Evolutionary conservation across 1,284 basidiomycete species (phyloP), one percentile per base, ranked within the genome.

Genomic region (Cutaneotrichosporon mucoides): DNA sequence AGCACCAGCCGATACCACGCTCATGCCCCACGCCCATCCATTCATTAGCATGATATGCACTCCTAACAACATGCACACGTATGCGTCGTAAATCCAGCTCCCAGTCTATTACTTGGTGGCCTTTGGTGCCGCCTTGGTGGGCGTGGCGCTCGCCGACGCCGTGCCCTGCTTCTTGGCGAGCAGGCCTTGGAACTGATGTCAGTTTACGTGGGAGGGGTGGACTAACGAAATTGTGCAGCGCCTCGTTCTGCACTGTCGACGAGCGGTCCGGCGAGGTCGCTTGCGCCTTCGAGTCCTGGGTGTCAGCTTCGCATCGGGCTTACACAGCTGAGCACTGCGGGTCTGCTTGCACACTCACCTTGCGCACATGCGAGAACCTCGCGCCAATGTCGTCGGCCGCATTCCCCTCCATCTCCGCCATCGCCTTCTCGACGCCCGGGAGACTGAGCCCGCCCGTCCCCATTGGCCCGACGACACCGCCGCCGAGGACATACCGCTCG

Each of bases 391-490:
- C 46, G 24, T 48, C 46, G 46, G 46, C 46, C 11, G 46, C 62
- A 45, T 50, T 65, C 2, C 83, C 83, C 68, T 94, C 91, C 88
- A 93, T 91, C 62, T 92, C 89, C 34, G 83, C 84, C 62, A 95
- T 83, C 1, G 88, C 91, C 59, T 85, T 86, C 75, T 92, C 90
- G 42, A 95, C 92, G 57, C 83, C 87, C 0, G 92, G 92, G 50
- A 95, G 80, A 68, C 77, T 88, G 78, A 93, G 87, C 60, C 87
- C 88, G 83, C 88, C 67, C 70, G 85, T 87, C 56, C 88, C 88
- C 79, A 96, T 85, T 0, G 92, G 92, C 0, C 92, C 92, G 7
- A 96, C 92, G 52, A 94, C 85, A 46, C 80, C 41, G 3, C 63
- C 57, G 33, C 24, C 24, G 24, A 34, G 12, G 55, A 55, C 38